Percentiles rank a stretch among this genome's conserved stretches.
Evolutionary conservation across 306 rosid species (phyloP).

Genomic region (Fragaria vesca): DNA sequence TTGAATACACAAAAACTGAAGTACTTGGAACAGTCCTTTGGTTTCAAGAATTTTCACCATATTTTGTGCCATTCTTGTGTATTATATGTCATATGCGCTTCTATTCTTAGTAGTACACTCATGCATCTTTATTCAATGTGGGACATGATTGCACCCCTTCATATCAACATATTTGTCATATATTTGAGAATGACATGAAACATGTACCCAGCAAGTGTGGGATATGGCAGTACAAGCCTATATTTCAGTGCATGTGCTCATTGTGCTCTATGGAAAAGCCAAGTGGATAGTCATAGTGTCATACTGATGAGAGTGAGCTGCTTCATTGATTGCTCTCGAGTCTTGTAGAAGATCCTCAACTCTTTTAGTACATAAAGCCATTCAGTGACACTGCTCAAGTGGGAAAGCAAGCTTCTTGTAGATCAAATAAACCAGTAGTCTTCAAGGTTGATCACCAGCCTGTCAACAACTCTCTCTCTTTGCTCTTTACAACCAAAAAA

Average conservation of each 20-base stretch:
- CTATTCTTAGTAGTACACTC: neutral
- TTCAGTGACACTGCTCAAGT: neutral
- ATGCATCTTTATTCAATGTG: neutral
- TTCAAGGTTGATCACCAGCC: conserved; percentile 2
- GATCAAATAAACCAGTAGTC: neutral
- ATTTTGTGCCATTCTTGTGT: neutral
- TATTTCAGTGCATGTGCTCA: neutral
- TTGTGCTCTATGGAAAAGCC: neutral
- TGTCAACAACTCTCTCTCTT: neutral
- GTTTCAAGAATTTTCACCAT: neutral
- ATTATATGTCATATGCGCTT: neutral
- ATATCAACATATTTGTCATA: neutral
- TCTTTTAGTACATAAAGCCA: neutral
- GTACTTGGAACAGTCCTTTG: neutral
- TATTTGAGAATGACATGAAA: neutral
- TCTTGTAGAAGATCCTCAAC: neutral
- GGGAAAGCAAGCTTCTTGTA: neutral
- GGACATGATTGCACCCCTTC: neutral
- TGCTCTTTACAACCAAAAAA: conserved; percentile 2
- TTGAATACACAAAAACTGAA: neutral
- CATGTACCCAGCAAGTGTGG: neutral
- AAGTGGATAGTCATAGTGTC: neutral
- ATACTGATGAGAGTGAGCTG: neutral
- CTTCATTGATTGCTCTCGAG: neutral
- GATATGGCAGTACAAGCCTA: neutral